phyloP scores from a whole-genome alignment of 2,329 filamentous ascomycete genomes.

The Pseudogymnoascus pannorum region DNA sequence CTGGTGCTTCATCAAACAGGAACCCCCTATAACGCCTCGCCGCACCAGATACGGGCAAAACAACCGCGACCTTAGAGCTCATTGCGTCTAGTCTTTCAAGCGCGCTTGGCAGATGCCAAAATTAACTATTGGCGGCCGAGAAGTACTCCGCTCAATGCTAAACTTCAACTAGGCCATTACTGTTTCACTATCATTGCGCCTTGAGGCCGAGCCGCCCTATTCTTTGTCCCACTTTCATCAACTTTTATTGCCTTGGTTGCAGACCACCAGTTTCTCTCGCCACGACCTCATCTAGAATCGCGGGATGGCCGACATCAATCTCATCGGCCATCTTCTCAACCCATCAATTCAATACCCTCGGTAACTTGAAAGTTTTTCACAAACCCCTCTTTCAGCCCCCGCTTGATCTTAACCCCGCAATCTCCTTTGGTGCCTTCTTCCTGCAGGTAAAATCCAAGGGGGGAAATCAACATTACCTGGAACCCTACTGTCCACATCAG shows the following conservation, averaged over 20 bases:
- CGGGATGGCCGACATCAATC: background rate
- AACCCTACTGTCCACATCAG: background rate
- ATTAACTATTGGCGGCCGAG: background rate
- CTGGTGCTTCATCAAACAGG: background rate
- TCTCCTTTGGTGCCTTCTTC: background rate
- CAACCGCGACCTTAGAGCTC: background rate
- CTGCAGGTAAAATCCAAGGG: background rate
- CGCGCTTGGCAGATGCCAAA: slow-evolving; percentile 2
- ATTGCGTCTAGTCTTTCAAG: background rate
- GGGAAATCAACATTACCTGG: background rate
- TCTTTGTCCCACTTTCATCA: background rate
- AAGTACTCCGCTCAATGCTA: background rate
- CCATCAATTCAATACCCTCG: background rate
- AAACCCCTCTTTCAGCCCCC: background rate
- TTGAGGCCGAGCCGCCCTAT: background rate
- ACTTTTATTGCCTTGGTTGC: background rate
- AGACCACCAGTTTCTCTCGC: background rate
- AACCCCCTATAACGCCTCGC: background rate
- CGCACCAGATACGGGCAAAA: background rate
- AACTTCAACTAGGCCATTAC: background rate
- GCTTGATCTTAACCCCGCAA: background rate
- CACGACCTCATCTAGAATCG: background rate
- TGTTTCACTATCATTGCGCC: background rate
- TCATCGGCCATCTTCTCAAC: background rate
- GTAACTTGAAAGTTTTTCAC: background rate